Conservation (phyloP, 2,329 filamentous ascomycete species). For the Diaporthe humulicola region DNA sequence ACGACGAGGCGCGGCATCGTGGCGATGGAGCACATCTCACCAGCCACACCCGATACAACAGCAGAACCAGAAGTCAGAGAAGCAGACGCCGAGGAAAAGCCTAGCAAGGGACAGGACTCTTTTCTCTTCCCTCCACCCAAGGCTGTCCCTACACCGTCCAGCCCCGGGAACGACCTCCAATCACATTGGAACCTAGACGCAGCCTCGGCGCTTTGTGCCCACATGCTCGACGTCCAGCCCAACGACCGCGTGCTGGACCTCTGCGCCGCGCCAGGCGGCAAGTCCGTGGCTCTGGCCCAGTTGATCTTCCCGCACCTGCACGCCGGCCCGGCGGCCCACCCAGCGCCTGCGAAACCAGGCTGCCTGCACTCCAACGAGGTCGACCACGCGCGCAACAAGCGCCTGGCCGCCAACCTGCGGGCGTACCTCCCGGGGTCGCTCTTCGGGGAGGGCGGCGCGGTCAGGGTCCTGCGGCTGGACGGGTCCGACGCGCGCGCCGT, state of each 20-base stretch:
- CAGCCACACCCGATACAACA: too few species aligned
- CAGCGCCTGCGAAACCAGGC: conserved; percentile 42
- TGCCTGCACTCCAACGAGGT: conserved; percentile 55
- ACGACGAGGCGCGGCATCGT: not conserved
- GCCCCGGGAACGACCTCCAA: conserved; percentile 40
- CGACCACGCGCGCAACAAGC: conserved; percentile 48
- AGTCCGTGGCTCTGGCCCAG: conserved; percentile 51
- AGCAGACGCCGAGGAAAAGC: not conserved
- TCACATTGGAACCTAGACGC: conserved; percentile 50
- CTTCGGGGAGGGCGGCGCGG: conserved; percentile 42
- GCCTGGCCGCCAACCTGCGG: conserved; percentile 47
- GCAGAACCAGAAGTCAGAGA: not conserved
- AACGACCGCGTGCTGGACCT: conserved; percentile 55
- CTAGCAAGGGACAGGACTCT: conserved; percentile 35
- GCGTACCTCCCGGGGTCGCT: conserved; percentile 45
- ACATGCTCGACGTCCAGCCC: conserved; percentile 50
- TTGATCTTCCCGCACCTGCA: conserved; percentile 43
- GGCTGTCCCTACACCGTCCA: conserved; percentile 33
- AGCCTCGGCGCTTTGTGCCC: conserved; percentile 47
- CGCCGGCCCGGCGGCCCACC: conserved; percentile 40
- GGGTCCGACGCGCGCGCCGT: conserved; percentile 45
- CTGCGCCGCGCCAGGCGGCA: conserved; percentile 54
- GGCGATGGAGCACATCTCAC: conserved; percentile 5
- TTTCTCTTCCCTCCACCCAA: conserved; percentile 46
- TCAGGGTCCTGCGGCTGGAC: conserved; percentile 46